Evolutionary conservation across 306 rosid genomes (phyloP).

Genomic region (Vachellia collinsii): DNA sequence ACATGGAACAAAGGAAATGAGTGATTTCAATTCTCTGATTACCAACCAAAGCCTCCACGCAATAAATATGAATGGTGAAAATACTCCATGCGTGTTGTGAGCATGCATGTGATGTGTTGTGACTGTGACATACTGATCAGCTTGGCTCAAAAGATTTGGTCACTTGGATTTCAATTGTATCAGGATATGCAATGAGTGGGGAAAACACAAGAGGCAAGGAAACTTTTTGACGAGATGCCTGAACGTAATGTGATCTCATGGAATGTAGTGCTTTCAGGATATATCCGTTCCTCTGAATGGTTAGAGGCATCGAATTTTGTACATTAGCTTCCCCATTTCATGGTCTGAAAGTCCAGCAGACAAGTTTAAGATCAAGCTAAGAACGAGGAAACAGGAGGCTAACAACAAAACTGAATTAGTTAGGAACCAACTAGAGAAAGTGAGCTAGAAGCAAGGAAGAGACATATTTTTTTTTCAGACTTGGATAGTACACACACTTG

Average conservation of each 20-base stretch:
- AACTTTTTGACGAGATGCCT: constrained; percentile 68
- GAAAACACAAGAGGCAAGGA: constrained; percentile 56
- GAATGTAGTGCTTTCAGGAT: constrained; percentile 85
- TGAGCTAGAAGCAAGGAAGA: too few species aligned
- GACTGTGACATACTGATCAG: constrained; percentile 44
- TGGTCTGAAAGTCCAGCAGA: constrained; percentile 58
- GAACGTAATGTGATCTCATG: constrained; percentile 72
- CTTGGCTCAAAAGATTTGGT: constrained; percentile 59
- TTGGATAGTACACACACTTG: too few species aligned
- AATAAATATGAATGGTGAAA: too few species aligned
- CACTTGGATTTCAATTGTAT: constrained; percentile 75
- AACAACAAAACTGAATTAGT: too few species aligned
- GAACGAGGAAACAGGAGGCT: too few species aligned
- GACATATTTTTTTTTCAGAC: too few species aligned
- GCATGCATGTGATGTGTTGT: constrained; percentile 72
- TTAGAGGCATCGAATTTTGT: constrained; percentile 58
- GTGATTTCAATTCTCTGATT: too few species aligned
- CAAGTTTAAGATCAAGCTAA: constrained; percentile 60
- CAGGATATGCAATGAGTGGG: constrained; percentile 66
- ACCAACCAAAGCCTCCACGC: too few species aligned
- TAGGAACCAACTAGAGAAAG: too few species aligned
- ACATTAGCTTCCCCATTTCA: constrained; percentile 62
- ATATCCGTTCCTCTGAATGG: constrained; percentile 49
- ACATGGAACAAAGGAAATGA: too few species aligned
- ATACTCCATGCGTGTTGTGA: too few species aligned